Percentiles rank a stretch among this genome's conserved stretches.
These are phyloP conservation scores for Cladosporium cucumerinum DNA, from an alignment of 2,329 filamentous ascomycete genomes.

Conservation along the genomic window DNA sequence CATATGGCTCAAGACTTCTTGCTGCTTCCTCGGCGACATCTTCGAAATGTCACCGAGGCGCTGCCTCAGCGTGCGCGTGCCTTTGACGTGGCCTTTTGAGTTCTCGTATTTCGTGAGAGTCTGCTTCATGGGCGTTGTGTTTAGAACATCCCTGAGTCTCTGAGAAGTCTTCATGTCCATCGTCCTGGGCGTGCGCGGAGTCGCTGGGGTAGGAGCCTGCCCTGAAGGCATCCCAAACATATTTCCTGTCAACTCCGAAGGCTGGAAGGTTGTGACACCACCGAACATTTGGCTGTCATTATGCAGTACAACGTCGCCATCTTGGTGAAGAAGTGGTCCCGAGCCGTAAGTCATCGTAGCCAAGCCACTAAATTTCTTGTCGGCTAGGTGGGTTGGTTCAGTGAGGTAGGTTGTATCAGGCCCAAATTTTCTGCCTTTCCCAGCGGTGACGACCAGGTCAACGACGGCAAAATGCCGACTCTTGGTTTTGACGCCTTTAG, in stretches of 20 bases:
- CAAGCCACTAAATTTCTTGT: constrained; percentile 3
- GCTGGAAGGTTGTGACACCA: not conserved
- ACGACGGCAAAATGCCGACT: constrained; percentile 31
- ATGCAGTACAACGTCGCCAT: not conserved
- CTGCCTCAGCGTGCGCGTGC: constrained; percentile 19
- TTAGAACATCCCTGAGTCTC: not conserved
- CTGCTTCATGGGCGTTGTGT: not conserved
- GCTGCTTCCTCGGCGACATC: constrained; percentile 19
- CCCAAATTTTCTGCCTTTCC: constrained; percentile 29
- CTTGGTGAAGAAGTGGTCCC: not conserved
- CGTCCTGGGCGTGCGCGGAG: not conserved
- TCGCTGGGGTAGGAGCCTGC: not conserved
- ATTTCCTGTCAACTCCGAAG: not conserved
- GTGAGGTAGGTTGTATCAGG: constrained; percentile 23
- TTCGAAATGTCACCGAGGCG: constrained; percentile 20
- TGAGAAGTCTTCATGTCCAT: not conserved
- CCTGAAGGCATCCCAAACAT: not conserved
- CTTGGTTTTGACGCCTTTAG: constrained; percentile 29
- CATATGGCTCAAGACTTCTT: constrained; percentile 14
- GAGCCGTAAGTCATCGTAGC: not conserved
- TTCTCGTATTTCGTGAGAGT: not conserved
- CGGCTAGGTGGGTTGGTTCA: constrained; percentile 21
- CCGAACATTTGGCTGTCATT: not conserved
- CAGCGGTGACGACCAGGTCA: constrained; percentile 29
- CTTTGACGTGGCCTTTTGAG: constrained; percentile 12